Conservation (phyloP, 2,329 filamentous ascomycete species). For the Canariomyces notabilis region DNA sequence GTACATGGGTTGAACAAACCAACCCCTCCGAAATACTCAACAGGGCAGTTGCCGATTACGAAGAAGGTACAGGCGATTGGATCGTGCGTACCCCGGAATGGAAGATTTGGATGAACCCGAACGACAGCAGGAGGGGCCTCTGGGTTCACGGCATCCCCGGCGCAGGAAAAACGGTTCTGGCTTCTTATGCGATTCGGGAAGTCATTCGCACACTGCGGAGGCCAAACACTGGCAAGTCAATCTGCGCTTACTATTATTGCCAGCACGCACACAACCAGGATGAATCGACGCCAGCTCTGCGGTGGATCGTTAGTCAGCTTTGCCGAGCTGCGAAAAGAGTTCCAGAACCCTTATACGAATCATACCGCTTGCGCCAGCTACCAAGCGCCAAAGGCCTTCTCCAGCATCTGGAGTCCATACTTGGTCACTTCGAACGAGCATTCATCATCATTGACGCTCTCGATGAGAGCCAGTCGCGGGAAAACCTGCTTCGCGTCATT, state of each 20-base stretch:
- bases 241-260: constrained; percentile 29
- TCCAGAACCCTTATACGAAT: constrained; percentile 5
- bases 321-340: constrained; percentile 18
- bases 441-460: constrained; percentile 29
- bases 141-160: constrained; percentile 13
- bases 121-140: neutral
- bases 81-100: neutral
- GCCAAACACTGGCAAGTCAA: neutral
- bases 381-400: neutral
- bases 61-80: constrained; percentile 2
- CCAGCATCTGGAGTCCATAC: constrained; percentile 18
- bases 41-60: neutral
- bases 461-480: constrained; percentile 28
- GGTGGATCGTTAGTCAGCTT: constrained; percentile 25
- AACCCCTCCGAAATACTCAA: constrained; percentile 6
- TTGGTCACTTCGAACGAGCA: constrained; percentile 19
- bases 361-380: neutral
- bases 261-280: constrained; percentile 25
- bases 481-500: constrained; percentile 22
- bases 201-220: neutral
- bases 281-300: constrained; percentile 26
- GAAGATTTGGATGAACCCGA: neutral
- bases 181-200: neutral
- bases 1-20: constrained; percentile 2
- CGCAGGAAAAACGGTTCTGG: constrained; percentile 10